phyloP scores from a whole-genome alignment of 225 moss, liverwort and hornwort species.

The Bryoerythrophyllum caledonicum region DNA sequence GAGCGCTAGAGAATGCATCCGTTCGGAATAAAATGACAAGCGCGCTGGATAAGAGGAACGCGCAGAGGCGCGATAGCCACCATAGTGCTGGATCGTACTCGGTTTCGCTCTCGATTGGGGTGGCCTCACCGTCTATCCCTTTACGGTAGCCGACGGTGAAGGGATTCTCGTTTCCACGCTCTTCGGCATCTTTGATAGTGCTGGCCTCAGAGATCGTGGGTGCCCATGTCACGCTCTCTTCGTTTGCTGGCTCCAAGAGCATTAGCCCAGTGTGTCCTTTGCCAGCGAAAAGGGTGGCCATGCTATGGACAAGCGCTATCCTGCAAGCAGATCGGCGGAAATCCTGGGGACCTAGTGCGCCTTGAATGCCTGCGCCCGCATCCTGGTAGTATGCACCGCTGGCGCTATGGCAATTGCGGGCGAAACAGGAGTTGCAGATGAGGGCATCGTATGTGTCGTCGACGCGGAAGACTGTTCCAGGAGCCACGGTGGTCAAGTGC shows the following conservation, averaged over 20 bases:
- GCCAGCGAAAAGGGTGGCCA: not conserved
- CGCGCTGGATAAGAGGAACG: slow-evolving; percentile 8
- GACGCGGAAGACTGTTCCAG: slow-evolving; percentile 27
- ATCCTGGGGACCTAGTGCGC: slow-evolving; percentile 2
- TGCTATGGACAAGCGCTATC: not conserved
- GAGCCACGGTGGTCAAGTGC: slow-evolving; percentile 37
- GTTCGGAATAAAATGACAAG: slow-evolving; percentile 35
- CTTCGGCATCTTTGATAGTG: slow-evolving; percentile 32
- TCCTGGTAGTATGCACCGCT: slow-evolving; percentile 13
- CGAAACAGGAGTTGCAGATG: slow-evolving; percentile 3
- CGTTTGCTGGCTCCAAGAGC: slow-evolving; percentile 31
- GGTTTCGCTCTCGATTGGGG: not conserved
- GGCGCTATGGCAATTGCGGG: slow-evolving; percentile 24
- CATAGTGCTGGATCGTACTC: slow-evolving; percentile 23
- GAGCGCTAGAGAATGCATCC: slow-evolving; percentile 28
- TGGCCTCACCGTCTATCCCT: slow-evolving; percentile 19
- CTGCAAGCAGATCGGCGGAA: not conserved
- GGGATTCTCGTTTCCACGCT: slow-evolving; percentile 44
- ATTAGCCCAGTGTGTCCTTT: slow-evolving; percentile 16
- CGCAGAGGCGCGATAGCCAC: slow-evolving; percentile 36
- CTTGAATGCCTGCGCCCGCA: slow-evolving; percentile 4
- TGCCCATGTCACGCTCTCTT: slow-evolving; percentile 30
- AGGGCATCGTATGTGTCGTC: slow-evolving; percentile 37
- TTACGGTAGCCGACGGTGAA: slow-evolving; percentile 21
- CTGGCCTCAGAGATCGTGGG: slow-evolving; percentile 39